Evolutionary conservation across 75 land plant genomes (phyloP), one percentile per base, ranked within the genome.

Genomic region (Sequoia sempervirens): DNA sequence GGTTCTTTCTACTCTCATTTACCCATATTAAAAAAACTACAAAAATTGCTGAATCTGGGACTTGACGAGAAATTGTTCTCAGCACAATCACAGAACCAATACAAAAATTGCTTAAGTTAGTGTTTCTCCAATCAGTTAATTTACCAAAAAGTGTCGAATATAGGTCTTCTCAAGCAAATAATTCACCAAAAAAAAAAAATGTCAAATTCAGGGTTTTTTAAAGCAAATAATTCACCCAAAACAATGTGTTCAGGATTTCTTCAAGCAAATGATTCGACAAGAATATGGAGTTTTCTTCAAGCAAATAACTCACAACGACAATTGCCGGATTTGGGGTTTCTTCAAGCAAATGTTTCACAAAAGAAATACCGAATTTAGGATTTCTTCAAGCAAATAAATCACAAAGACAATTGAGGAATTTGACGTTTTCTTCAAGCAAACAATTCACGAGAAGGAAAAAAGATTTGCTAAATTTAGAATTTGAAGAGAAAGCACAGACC

Each of bases 401-500:
- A 56, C 72, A 68, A 28, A 68, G n/a, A 68, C 72, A 18, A 20
- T 20, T 20, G 6, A 4, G 5, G 6, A 5, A 61, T 26, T 61
- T 61, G 26, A 2, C 9, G 66, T 23, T 61, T 61, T 5, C 7
- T 5, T 23, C 1, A 26, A 61, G 66, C n/a, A 61, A 26, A 26
- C n/a, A 70, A 70, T 32, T 70, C 37, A 11, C 36, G n/a, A 50
- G 53, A 12, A 50, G 14, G 6, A 68, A 68, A 68, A 68, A 68
- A 68, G n/a, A 68, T 28, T 11, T 3, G 15, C 14, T 23, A 6
- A 61, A 61, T 23, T 61, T 13, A 70, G 37, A 32, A 17, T 70
- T 70, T 13, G 66, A 61, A 61, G n/a, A 61, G n/a, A 61, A 70
- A 70, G 2, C 36, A 3, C 73, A 15, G 10, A 95, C 96, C 96